A percentile compares a stretch with the other conserved stretches of the same genome.
These are phyloP conservation scores for Guyanaporus albipodus DNA, from an alignment of 768 basidiomycete genomes.

Conservation along the genomic window DNA sequence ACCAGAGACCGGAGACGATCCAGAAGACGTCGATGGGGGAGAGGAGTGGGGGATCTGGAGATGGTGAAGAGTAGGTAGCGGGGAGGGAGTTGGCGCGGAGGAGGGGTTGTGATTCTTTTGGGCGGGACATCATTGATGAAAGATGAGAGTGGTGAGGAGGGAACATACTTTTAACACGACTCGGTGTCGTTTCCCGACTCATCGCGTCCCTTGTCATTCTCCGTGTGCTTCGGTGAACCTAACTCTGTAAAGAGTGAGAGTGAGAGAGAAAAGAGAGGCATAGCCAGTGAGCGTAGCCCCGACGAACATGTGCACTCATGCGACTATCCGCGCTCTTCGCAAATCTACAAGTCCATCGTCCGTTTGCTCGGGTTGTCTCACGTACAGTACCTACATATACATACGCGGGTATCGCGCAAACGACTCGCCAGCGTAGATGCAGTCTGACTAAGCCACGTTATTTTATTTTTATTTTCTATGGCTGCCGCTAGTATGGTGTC, in stretches of 20 bases:
- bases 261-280: too few species aligned
- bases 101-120: constrained; percentile 53
- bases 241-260: too few species aligned
- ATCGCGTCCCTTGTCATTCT: constrained; percentile 26
- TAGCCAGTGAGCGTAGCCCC: too few species aligned
- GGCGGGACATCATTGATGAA: constrained; percentile 34
- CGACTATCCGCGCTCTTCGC: too few species aligned
- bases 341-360: too few species aligned
- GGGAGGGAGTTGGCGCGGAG: constrained; percentile 33
- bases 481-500: constrained; percentile 11
- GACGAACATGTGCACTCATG: too few species aligned
- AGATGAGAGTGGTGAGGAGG: background rate
- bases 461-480: too few species aligned
- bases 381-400: too few species aligned
- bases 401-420: too few species aligned
- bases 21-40: constrained; percentile 56
- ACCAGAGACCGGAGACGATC: constrained; percentile 79
- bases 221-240: constrained; percentile 31
- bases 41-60: constrained; percentile 35
- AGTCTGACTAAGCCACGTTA: constrained; percentile 31
- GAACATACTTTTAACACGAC: constrained; percentile 27
- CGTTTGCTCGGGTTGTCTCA: too few species aligned
- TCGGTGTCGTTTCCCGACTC: constrained; percentile 19
- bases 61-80: constrained; percentile 44
- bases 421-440: too few species aligned